phyloP scores from a whole-genome alignment of 768 basidiomycete species.

The Candolleomyces efflorescens region DNA sequence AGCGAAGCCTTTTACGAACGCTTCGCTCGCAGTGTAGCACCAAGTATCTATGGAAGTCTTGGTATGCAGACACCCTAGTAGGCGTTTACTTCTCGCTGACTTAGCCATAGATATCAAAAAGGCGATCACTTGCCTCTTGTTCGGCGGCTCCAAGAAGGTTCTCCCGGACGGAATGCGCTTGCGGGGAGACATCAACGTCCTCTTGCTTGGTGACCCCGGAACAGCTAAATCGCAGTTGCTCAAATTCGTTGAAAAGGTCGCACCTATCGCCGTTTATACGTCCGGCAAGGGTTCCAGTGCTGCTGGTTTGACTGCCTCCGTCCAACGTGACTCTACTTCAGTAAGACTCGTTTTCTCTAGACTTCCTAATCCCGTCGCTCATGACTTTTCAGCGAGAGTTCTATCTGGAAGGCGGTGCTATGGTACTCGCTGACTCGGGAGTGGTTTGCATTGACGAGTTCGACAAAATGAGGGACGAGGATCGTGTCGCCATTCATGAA shows the following conservation, averaged over 20 bases:
- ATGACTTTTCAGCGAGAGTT: constrained; percentile 74
- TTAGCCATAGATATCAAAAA: constrained; percentile 88
- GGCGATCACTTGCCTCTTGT: constrained; percentile 91
- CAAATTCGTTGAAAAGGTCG: constrained; percentile 99
- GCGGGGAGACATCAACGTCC: constrained; percentile 96
- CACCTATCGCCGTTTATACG: constrained; percentile 97
- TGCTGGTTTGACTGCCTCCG: constrained; percentile 96
- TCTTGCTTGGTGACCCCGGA: constrained; percentile 95
- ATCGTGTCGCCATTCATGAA: constrained; percentile 98
- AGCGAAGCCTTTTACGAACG: constrained; percentile 89
- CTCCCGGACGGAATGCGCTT: constrained; percentile 96
- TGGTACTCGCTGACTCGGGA: constrained; percentile 98
- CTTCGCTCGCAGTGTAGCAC: constrained; percentile 91
- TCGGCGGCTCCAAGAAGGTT: constrained; percentile 96
- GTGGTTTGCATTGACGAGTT: constrained; percentile 99
- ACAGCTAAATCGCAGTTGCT: constrained; percentile 97
- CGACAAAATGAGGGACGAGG: constrained; percentile 99
- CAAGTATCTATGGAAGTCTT: constrained; percentile 93
- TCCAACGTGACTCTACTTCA: constrained; percentile 89
- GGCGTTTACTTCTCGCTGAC: not conserved
- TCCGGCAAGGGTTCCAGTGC: constrained; percentile 98
- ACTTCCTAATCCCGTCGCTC: not conserved
- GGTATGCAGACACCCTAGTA: constrained; percentile 43
- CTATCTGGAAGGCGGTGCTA: constrained; percentile 97
- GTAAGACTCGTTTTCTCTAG: constrained; percentile 40